Percentiles rank a stretch among this genome's conserved stretches.
Evolutionary conservation across 2,329 filamentous ascomycete species (phyloP).

Genomic region (Stachybotrys echinatus): DNA sequence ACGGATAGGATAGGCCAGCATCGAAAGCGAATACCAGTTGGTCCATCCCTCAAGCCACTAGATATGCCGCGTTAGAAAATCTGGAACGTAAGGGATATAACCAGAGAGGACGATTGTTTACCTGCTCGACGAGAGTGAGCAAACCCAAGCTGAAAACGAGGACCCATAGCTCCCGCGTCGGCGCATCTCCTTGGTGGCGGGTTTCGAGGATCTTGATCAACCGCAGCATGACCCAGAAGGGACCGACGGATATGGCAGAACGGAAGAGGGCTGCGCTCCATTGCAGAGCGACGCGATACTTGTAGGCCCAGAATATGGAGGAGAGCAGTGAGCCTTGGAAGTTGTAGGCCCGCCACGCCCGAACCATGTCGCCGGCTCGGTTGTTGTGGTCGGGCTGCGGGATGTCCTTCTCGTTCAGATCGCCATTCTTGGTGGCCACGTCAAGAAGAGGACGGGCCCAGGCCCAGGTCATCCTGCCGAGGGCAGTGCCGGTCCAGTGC

Average conservation of each 20-base stretch:
- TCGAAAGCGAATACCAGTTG: conserved; percentile 60
- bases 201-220: conserved; percentile 61
- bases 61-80: background rate
- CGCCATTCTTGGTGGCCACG: conserved; percentile 50
- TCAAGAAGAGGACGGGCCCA: conserved; percentile 56
- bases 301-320: conserved; percentile 54
- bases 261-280: conserved; percentile 49
- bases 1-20: conserved; percentile 61
- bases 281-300: conserved; percentile 50
- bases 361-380: conserved; percentile 43
- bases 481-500: conserved; percentile 55
- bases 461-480: conserved; percentile 58
- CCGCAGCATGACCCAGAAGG: conserved; percentile 63
- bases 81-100: too few relatives aligned
- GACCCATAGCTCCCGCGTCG: conserved; percentile 54
- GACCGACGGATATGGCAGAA: conserved; percentile 59
- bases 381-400: conserved; percentile 53
- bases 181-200: conserved; percentile 36
- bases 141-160: conserved; percentile 62
- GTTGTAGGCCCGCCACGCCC: conserved; percentile 42
- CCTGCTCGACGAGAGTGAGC: conserved; percentile 49
- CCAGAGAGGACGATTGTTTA: conserved; percentile 13
- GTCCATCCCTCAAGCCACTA: conserved; percentile 60
- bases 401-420: conserved; percentile 58
- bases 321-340: conserved; percentile 52